These are phyloP conservation scores for Cryptococcus amylolentus DNA, from an alignment of 1,284 basidiomycete genomes.

Conservation along the genomic window DNA sequence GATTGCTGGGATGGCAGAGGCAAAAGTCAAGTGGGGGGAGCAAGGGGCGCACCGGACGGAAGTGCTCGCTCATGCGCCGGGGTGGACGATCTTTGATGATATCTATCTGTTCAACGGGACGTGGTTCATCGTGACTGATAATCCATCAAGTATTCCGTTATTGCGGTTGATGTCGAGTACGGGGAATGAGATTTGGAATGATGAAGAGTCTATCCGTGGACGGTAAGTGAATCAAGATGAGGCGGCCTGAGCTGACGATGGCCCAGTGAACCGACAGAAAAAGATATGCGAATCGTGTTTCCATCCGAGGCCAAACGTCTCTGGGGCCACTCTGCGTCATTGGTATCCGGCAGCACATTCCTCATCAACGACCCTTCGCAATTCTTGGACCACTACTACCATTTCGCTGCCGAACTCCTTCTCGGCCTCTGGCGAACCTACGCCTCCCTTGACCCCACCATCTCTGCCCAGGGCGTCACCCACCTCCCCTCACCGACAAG, in stretches of 20 bases:
- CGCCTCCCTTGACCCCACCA: constrained; percentile 68
- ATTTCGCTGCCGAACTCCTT: constrained; percentile 71
- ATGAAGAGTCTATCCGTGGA: constrained; percentile 48
- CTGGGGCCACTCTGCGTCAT: constrained; percentile 57
- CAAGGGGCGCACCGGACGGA: constrained; percentile 32
- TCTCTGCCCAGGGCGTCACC: constrained; percentile 60
- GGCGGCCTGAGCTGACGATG: background rate
- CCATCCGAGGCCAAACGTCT: constrained; percentile 63
- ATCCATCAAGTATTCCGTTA: constrained; percentile 47
- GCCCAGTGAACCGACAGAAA: constrained; percentile 60
- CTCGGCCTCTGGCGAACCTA: constrained; percentile 86
- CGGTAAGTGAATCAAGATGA: constrained; percentile 27
- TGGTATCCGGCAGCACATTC: constrained; percentile 45
- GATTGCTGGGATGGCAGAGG: constrained; percentile 33
- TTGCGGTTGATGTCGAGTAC: constrained; percentile 50
- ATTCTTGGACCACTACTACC: constrained; percentile 60
- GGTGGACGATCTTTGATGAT: constrained; percentile 75
- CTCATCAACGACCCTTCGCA: constrained; percentile 76
- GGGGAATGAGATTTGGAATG: constrained; percentile 51
- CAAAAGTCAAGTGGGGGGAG: constrained; percentile 41
- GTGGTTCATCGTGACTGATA: constrained; percentile 51
- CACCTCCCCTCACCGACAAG: constrained; percentile 66
- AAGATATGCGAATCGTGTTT: constrained; percentile 71
- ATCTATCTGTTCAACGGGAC: constrained; percentile 54
- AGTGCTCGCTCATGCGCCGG: constrained; percentile 47